A percentile compares a stretch with the other conserved stretches of the same genome.
phyloP scores from a whole-genome alignment of 2,329 filamentous ascomycete species.

The Fusarium buxicola region DNA sequence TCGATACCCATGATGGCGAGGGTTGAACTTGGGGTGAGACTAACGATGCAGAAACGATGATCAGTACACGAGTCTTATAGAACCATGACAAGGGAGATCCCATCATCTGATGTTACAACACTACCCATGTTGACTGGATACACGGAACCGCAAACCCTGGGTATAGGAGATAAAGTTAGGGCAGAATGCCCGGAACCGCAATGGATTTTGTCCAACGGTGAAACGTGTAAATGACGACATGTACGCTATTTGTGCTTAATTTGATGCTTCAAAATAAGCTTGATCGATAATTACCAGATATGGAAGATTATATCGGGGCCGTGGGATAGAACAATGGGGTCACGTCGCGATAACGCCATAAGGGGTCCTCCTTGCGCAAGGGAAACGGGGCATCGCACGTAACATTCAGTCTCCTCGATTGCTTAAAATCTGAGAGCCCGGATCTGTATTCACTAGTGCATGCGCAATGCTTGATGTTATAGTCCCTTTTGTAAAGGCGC shows the following conservation, averaged over 20 bases:
- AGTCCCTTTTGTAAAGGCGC: background rate
- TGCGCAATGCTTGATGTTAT: background rate
- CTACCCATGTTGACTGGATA: background rate
- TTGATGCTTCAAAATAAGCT: conserved; percentile 2
- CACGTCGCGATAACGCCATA: conserved; percentile 1
- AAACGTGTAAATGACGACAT: background rate
- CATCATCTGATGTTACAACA: conserved; percentile 1
- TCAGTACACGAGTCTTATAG: background rate
- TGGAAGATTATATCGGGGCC: background rate
- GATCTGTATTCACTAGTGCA: conserved; percentile 1
- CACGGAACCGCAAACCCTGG: background rate
- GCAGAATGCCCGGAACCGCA: background rate
- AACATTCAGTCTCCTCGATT: background rate
- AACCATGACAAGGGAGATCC: background rate
- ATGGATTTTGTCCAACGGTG: background rate
- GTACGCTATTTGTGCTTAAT: conserved; percentile 4
- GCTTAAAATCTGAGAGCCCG: background rate
- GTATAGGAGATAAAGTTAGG: no score
- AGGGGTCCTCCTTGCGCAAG: background rate
- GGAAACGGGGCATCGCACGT: background rate
- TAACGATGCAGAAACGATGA: background rate
- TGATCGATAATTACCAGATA: background rate
- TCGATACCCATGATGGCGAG: conserved; percentile 1
- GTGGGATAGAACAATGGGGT: background rate
- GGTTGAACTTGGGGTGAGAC: background rate